phyloP scores from a whole-genome alignment of 208 protist genomes.

The Angomonas deanei region DNA sequence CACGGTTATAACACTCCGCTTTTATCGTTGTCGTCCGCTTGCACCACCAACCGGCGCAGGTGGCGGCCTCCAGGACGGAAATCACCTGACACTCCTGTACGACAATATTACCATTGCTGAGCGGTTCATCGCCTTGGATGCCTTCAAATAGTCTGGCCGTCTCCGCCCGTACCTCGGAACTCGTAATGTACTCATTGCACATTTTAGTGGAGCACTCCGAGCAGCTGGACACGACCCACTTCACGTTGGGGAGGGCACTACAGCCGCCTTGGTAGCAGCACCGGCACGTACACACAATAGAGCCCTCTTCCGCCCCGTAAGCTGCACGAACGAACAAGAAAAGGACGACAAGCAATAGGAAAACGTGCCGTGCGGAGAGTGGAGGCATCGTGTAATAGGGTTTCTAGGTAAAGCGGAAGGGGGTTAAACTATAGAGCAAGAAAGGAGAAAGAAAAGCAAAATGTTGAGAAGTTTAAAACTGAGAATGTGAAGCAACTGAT shows the following conservation, averaged over 20 bases:
- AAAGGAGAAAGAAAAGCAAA: slow-evolving; percentile 6
- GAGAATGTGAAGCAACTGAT: too few species aligned
- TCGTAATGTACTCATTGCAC: slow-evolving; percentile 57
- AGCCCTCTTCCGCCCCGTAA: neutral
- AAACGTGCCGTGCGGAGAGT: neutral
- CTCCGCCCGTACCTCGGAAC: slow-evolving; percentile 40
- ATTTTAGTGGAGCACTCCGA: slow-evolving; percentile 39
- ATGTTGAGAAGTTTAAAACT: too few species aligned
- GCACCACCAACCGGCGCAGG: slow-evolving; percentile 41
- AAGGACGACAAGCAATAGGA: neutral
- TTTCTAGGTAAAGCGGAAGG: too few species aligned
- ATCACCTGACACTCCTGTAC: slow-evolving; percentile 69
- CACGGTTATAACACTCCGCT: slow-evolving; percentile 69
- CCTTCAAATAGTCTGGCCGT: slow-evolving; percentile 64
- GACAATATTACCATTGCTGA: slow-evolving; percentile 14
- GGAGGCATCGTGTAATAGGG: too few species aligned
- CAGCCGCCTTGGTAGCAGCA: slow-evolving; percentile 78
- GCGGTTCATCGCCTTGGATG: slow-evolving; percentile 37
- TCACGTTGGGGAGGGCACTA: slow-evolving; percentile 40
- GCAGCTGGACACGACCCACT: slow-evolving; percentile 44
- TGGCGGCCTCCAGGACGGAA: slow-evolving; percentile 60
- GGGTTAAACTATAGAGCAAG: too few species aligned
- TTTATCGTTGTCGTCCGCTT: slow-evolving; percentile 68
- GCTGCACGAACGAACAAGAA: neutral
- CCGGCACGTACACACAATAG: slow-evolving; percentile 56